A percentile compares a stretch with the other conserved stretches of the same genome.
These are phyloP conservation scores for Paxillus involutus DNA, from an alignment of 768 basidiomycete genomes.

Conservation along the genomic window DNA sequence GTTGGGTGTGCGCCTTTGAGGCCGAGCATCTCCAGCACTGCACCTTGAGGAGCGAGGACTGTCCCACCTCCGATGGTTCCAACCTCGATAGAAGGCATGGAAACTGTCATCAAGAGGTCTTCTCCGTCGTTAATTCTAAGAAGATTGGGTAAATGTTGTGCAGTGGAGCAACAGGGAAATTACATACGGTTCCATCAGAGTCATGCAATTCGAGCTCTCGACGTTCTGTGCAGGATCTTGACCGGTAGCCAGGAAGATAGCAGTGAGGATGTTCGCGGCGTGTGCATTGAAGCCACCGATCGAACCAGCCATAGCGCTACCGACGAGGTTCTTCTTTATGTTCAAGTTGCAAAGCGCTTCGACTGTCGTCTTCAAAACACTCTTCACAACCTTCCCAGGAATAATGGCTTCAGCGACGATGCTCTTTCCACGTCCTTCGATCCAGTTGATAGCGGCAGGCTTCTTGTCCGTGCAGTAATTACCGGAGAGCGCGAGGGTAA, in stretches of 20 bases:
- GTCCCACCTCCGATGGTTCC: conserved; percentile 98
- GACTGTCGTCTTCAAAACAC: conserved; percentile 94
- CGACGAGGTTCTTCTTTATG: conserved; percentile 95
- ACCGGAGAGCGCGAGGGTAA: conserved; percentile 86
- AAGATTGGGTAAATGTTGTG: not conserved
- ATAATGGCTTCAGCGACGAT: conserved; percentile 95
- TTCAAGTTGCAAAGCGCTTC: conserved; percentile 87
- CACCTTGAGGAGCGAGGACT: conserved; percentile 83
- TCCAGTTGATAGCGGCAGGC: conserved; percentile 99
- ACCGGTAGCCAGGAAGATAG: conserved; percentile 92
- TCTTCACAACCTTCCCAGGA: conserved; percentile 84
- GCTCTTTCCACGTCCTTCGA: conserved; percentile 97
- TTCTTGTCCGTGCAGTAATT: conserved; percentile 99
- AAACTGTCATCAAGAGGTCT: conserved; percentile 88
- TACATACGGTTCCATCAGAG: conserved; percentile 94
- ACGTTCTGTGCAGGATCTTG: conserved; percentile 99
- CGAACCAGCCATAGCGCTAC: conserved; percentile 98
- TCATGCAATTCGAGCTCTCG: conserved; percentile 98
- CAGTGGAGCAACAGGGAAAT: conserved; percentile 2
- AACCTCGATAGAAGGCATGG: conserved; percentile 99
- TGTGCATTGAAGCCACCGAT: conserved; percentile 99
- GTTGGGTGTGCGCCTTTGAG: conserved; percentile 87
- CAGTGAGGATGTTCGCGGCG: conserved; percentile 95
- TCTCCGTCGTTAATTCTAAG: conserved; percentile 80
- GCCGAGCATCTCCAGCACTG: conserved; percentile 93